Percentiles rank a stretch among this genome's conserved stretches.
Conservation (phyloP, 1,284 basidiomycete genomes). For the Bjerkandera adusta region DNA sequence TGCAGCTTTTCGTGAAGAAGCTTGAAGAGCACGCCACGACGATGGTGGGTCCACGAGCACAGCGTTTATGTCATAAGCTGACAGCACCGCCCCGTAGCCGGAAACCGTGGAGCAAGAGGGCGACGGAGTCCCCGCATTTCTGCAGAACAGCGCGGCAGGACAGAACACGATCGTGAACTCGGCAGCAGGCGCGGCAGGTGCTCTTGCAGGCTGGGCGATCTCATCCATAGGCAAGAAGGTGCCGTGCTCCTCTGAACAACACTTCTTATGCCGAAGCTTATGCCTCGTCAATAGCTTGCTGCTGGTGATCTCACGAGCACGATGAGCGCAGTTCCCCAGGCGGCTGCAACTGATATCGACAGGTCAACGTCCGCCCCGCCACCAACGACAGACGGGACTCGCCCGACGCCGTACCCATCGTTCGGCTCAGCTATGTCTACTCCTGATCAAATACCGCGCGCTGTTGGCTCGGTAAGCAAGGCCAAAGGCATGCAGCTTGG, state of each 20-base stretch:
- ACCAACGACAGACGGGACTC: conserved; percentile 22
- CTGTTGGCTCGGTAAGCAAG: conserved; percentile 28
- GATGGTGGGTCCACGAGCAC: conserved; percentile 59
- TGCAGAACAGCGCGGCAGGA: conserved; percentile 27
- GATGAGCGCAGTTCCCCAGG: conserved; percentile 38
- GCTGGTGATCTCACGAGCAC: conserved; percentile 70
- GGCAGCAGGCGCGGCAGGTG: conserved; percentile 87
- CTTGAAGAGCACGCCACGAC: conserved; percentile 76
- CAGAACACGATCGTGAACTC: conserved; percentile 67
- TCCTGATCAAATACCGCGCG: conserved; percentile 19
- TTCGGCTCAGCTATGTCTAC: conserved; percentile 20
- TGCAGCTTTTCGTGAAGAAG: conserved; percentile 82
- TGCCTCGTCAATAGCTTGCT: conserved; percentile 49
- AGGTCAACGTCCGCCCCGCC: conserved; percentile 31
- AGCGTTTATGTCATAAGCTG: background rate
- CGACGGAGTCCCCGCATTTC: conserved; percentile 28
- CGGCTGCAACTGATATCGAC: conserved; percentile 20
- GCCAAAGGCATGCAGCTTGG: conserved; percentile 73
- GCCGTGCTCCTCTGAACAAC: conserved; percentile 13
- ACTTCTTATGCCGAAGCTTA: background rate
- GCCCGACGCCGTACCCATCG: conserved; percentile 10
- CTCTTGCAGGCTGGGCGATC: conserved; percentile 93
- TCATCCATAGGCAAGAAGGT: conserved; percentile 82
- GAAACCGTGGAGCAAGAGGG: conserved; percentile 55
- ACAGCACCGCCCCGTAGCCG: conserved; percentile 45